These are phyloP conservation scores for Dioscorea zingiberensis DNA, from an alignment of 106 monocot species.

Conservation along the genomic window DNA sequence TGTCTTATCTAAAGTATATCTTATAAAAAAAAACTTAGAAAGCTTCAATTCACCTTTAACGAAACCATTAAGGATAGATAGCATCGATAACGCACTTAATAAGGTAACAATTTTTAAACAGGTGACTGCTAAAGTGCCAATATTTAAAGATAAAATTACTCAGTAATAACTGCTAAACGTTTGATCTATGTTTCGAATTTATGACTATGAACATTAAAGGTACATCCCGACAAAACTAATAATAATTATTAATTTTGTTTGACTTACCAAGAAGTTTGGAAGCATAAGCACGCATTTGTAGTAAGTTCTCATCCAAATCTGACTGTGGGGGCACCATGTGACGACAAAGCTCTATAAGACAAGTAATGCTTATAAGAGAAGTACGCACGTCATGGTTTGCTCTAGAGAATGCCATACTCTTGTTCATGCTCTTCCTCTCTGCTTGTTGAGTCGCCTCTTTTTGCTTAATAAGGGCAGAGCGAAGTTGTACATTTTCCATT, in stretches of 20 bases:
- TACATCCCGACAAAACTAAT: not conserved
- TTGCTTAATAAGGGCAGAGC: conserved; percentile 51
- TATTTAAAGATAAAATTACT: too few relatives aligned
- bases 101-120: not conserved
- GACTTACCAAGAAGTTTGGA: conserved; percentile 56
- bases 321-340: conserved; percentile 16
- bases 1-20: too few relatives aligned
- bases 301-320: conserved; percentile 39
- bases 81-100: not conserved
- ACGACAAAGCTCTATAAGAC: conserved; percentile 53
- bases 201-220: not conserved
- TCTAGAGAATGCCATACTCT: conserved; percentile 76
- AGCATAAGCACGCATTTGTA: conserved; percentile 53
- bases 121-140: too few relatives aligned
- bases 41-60: too few relatives aligned
- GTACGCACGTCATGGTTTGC: conserved; percentile 81
- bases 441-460: conserved; percentile 81
- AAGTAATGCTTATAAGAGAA: conserved; percentile 53
- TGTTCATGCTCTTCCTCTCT: conserved; percentile 93
- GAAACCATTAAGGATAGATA: not conserved
- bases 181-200: too few relatives aligned
- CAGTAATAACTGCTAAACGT: too few relatives aligned
- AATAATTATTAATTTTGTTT: not conserved
- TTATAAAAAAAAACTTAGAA: too few relatives aligned
- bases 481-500: conserved; percentile 14